These are phyloP conservation scores for Monosporascus cannonballus DNA, from an alignment of 2,329 filamentous ascomycete genomes.

Conservation along the genomic window DNA sequence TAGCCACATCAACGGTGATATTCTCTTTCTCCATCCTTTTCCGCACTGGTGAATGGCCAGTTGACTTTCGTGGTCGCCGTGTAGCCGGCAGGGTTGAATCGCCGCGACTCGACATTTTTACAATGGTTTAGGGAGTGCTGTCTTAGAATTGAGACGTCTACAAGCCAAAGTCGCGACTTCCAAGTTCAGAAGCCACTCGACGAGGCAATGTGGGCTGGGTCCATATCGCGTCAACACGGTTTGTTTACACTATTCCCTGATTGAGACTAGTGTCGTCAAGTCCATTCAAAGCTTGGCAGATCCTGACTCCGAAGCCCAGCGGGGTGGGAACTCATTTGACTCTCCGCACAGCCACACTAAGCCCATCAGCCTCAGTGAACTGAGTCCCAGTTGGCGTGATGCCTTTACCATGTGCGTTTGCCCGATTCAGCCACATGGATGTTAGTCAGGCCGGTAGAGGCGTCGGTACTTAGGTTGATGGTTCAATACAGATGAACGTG, in stretches of 20 bases:
- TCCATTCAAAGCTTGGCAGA: background rate
- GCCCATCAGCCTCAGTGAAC: background rate
- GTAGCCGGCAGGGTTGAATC: conserved; percentile 49
- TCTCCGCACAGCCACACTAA: background rate
- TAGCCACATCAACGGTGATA: conserved; percentile 59
- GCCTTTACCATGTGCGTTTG: no score
- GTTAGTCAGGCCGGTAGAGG: no score
- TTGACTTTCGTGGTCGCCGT: conserved; percentile 64
- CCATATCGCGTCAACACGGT: background rate
- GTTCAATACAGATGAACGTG: no score
- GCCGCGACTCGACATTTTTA: conserved; percentile 32
- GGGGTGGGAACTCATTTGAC: background rate
- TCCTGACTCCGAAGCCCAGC: background rate
- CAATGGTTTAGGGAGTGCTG: background rate
- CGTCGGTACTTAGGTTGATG: no score
- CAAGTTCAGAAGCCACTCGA: background rate
- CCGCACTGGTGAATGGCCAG: conserved; percentile 51
- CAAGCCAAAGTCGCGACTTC: background rate
- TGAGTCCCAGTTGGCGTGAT: no score
- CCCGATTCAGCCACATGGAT: background rate
- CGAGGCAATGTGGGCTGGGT: background rate
- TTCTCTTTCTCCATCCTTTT: conserved; percentile 70
- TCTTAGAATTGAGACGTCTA: background rate
- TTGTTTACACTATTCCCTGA: conserved; percentile 1
- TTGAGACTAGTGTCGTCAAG: background rate